Conservation (phyloP, 192 early-diverging fungal genomes). For the Umbelopsis ramanniana region DNA sequence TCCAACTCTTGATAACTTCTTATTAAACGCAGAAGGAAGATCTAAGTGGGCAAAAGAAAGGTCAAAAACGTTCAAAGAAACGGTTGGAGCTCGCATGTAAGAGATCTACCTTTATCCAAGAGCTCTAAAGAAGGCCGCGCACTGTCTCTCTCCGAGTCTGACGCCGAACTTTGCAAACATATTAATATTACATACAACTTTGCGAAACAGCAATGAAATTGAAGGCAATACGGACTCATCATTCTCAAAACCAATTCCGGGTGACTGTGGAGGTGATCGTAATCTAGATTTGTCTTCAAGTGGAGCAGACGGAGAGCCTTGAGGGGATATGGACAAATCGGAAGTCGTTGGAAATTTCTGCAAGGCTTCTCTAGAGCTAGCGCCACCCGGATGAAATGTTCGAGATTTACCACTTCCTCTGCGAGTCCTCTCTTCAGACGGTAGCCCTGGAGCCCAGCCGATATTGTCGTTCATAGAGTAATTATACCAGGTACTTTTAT, state of each 20-base stretch:
- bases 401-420: not conserved
- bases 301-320: not conserved
- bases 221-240: not conserved
- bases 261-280: not conserved
- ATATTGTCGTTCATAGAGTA: conserved; percentile 10
- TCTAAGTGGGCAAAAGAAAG: not conserved
- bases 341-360: not conserved
- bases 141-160: not conserved
- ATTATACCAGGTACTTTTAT: conserved; percentile 12
- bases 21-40: not conserved
- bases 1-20: not conserved
- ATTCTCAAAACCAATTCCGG: not conserved
- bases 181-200: not conserved
- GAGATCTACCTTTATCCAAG: not conserved
- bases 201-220: not conserved
- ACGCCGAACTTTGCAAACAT: not conserved
- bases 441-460: not conserved
- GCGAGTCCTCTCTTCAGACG: not conserved
- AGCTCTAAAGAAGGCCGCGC: not conserved
- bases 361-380: not conserved
- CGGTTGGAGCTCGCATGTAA: not conserved
- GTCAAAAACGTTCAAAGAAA: not conserved
- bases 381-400: not conserved
- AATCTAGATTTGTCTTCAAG: not conserved
- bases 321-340: not conserved